Evolutionary conservation across 208 protist genomes (phyloP).

Genomic region (Crithidia bombi): DNA sequence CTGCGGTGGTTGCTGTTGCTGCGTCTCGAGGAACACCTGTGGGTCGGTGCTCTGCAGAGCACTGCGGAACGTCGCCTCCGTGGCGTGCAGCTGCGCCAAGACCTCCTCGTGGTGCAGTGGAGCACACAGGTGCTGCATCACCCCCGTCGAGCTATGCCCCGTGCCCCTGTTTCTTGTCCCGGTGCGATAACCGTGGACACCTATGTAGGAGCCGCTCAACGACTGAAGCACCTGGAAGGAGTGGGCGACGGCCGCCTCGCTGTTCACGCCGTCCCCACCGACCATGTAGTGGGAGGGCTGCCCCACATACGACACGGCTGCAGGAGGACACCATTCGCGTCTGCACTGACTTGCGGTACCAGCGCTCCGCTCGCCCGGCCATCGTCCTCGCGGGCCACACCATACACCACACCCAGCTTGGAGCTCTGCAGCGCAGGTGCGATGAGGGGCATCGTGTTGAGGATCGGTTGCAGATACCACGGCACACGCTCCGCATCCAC

Average conservation of each 20-base stretch:
- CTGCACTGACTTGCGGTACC: slow-evolving; percentile 16
- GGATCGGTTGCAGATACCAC: slow-evolving; percentile 33
- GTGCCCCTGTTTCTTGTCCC: neutral
- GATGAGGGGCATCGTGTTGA: slow-evolving; percentile 23
- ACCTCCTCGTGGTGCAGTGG: slow-evolving; percentile 22
- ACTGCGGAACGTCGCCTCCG: slow-evolving; percentile 29
- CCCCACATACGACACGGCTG: slow-evolving; percentile 37
- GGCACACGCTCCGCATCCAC: slow-evolving; percentile 27
- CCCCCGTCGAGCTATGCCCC: neutral
- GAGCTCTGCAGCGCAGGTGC: slow-evolving; percentile 27
- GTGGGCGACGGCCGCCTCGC: slow-evolving; percentile 22
- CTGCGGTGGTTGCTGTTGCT: neutral
- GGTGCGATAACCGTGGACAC: slow-evolving; percentile 16
- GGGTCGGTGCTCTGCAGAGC: slow-evolving; percentile 29
- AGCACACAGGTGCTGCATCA: slow-evolving; percentile 23
- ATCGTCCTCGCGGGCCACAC: slow-evolving; percentile 25
- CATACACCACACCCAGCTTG: slow-evolving; percentile 26
- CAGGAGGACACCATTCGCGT: slow-evolving; percentile 35
- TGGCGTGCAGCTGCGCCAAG: slow-evolving; percentile 24
- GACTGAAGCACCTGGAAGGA: slow-evolving; percentile 31
- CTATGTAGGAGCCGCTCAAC: slow-evolving; percentile 30
- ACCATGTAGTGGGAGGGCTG: slow-evolving; percentile 36
- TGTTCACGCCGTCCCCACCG: slow-evolving; percentile 21
- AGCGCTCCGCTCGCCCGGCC: slow-evolving; percentile 15
- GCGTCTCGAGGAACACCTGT: slow-evolving; percentile 17